Conservation (phyloP, 352 stramenopile genomes). For the Phytopythium litorale region DNA sequence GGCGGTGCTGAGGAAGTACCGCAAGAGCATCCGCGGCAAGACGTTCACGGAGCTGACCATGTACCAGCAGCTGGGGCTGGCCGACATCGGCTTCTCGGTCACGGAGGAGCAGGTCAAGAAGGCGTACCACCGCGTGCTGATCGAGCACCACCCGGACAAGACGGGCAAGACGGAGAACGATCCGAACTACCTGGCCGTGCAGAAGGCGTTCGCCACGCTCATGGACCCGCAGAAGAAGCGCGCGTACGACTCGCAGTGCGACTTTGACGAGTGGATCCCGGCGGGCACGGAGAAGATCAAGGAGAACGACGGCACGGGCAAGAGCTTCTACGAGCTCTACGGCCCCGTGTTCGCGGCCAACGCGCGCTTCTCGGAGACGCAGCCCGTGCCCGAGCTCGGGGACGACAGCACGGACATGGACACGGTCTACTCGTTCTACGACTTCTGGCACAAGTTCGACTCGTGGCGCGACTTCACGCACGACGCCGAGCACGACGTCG, state of each 20-base stretch:
- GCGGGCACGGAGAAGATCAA: slow-evolving; percentile 71
- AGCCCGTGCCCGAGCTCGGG: slow-evolving; percentile 69
- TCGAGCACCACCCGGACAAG: slow-evolving; percentile 87
- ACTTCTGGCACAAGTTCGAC: slow-evolving; percentile 90
- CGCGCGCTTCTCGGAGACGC: slow-evolving; percentile 79
- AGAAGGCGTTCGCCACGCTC: slow-evolving; percentile 79
- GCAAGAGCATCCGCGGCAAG: slow-evolving; percentile 76
- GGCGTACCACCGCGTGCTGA: slow-evolving; percentile 84
- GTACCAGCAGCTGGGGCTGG: slow-evolving; percentile 82
- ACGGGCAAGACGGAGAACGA: slow-evolving; percentile 89
- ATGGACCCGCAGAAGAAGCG: slow-evolving; percentile 83
- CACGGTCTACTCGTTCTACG: slow-evolving; percentile 78
- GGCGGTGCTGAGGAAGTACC: slow-evolving; percentile 71
- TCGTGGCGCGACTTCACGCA: slow-evolving; percentile 85
- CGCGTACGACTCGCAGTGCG: slow-evolving; percentile 82
- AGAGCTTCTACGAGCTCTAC: slow-evolving; percentile 86
- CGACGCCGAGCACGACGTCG: slow-evolving; percentile 82
- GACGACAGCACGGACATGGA: slow-evolving; percentile 59
- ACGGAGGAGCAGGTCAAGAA: slow-evolving; percentile 86
- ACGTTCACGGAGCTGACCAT: slow-evolving; percentile 82
- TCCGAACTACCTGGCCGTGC: slow-evolving; percentile 84
- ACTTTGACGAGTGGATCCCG: slow-evolving; percentile 85
- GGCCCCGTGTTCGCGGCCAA: slow-evolving; percentile 74
- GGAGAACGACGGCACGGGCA: slow-evolving; percentile 71
- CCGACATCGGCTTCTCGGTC: slow-evolving; percentile 73